Conservation (phyloP, 495 filamentous ascomycete species). For the Penicillium longicatenatum region DNA sequence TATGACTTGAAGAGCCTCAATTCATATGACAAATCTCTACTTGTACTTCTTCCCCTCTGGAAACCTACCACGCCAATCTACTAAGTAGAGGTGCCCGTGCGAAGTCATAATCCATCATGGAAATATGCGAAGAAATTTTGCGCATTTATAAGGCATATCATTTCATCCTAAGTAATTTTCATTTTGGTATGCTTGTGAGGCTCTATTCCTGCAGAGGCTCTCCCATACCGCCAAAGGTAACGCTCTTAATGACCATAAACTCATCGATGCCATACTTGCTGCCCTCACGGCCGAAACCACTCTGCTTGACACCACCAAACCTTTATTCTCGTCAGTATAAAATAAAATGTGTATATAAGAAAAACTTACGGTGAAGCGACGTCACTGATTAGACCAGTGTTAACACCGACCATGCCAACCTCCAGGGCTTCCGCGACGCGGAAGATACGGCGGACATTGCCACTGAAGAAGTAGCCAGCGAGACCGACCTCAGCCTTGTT, state of each 20-base stretch:
- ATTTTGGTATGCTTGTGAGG: neutral
- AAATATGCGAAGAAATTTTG: too few relatives aligned
- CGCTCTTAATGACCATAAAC: conserved; percentile 8
- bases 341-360: neutral
- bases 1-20: too few relatives aligned
- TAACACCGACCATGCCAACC: conserved; percentile 13
- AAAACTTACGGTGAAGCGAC: conserved; percentile 5
- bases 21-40: too few relatives aligned
- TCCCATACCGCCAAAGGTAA: conserved; percentile 10
- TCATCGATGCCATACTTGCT: conserved; percentile 13
- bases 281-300: conserved; percentile 13
- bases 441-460: conserved; percentile 23
- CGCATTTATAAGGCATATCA: neutral
- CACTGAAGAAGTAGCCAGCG: conserved; percentile 33
- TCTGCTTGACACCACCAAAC: conserved; percentile 14
- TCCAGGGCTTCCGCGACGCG: conserved; percentile 26
- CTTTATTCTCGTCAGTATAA: neutral
- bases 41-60: too few relatives aligned
- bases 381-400: conserved; percentile 8
- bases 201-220: conserved; percentile 6
- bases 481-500: conserved; percentile 35
- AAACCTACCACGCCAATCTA: too few relatives aligned
- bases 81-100: too few relatives aligned
- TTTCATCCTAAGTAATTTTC: neutral
- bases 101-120: too few relatives aligned